Evolutionary conservation across 2,329 filamentous ascomycete species (phyloP).

Genomic region (Hysterium pulicare): DNA sequence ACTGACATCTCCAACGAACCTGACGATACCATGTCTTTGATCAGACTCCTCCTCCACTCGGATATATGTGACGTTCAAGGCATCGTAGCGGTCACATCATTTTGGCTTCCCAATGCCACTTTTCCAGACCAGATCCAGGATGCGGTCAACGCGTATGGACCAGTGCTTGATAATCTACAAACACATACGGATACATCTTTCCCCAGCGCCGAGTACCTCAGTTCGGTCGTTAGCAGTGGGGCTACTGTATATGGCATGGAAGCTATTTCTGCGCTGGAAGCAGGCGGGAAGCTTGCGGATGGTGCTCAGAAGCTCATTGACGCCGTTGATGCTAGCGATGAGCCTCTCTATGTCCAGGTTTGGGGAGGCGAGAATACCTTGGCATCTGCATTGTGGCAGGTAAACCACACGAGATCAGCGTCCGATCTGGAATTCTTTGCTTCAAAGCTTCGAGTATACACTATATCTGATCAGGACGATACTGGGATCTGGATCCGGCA

Average conservation of each 20-base stretch:
- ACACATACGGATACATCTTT: constrained; percentile 41
- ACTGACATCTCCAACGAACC: constrained; percentile 29
- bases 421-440: constrained; percentile 32
- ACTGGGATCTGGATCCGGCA: constrained; percentile 51
- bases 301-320: constrained; percentile 43
- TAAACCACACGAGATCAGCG: constrained; percentile 18
- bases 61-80: constrained; percentile 19
- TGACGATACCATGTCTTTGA: constrained; percentile 24
- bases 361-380: constrained; percentile 52
- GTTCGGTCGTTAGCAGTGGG: constrained; percentile 38
- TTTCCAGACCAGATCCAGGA: constrained; percentile 13
- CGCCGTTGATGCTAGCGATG: constrained; percentile 28
- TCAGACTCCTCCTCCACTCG: constrained; percentile 18
- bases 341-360: constrained; percentile 46
- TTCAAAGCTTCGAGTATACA: constrained; percentile 28
- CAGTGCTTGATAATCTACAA: constrained; percentile 42
- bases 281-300: constrained; percentile 30
- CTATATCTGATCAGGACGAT: constrained; percentile 57
- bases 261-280: constrained; percentile 20
- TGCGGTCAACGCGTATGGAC: constrained; percentile 11
- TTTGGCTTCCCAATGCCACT: constrained; percentile 24
- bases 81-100: constrained; percentile 21
- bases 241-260: constrained; percentile 31
- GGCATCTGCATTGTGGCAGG: constrained; percentile 43
- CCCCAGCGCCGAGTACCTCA: constrained; percentile 37